phyloP scores from a whole-genome alignment of 352 stramenopile species.

The Globisporangium mamillatum region DNA sequence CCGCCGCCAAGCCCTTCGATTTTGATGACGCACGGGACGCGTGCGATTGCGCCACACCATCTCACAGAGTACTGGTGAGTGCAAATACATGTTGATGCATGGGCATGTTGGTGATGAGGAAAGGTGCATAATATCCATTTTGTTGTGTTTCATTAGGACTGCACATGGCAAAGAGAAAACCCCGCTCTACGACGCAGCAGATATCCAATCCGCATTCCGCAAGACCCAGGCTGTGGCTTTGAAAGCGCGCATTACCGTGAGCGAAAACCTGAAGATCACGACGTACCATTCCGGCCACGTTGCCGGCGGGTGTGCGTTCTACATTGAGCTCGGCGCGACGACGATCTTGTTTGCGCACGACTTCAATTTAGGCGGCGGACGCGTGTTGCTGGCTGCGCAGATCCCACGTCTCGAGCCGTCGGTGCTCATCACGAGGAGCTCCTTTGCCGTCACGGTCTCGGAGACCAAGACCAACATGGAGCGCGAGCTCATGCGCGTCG shows the following conservation, averaged over 20 bases:
- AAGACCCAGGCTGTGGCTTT: slow-evolving; percentile 47
- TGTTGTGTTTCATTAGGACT: slow-evolving; percentile 27
- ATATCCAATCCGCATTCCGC: slow-evolving; percentile 53
- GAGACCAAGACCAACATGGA: slow-evolving; percentile 82
- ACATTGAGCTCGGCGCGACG: slow-evolving; percentile 72
- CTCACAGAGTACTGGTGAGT: slow-evolving; percentile 74
- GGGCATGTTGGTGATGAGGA: not conserved
- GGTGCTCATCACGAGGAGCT: slow-evolving; percentile 61
- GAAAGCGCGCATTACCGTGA: slow-evolving; percentile 56
- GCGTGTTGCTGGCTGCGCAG: slow-evolving; percentile 63
- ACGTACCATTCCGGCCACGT: slow-evolving; percentile 82
- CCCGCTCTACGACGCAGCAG: slow-evolving; percentile 48
- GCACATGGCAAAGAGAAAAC: slow-evolving; percentile 45
- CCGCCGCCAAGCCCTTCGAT: slow-evolving; percentile 30
- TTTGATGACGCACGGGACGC: slow-evolving; percentile 75
- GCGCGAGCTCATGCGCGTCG: slow-evolving; percentile 72
- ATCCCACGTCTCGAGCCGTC: slow-evolving; percentile 64
- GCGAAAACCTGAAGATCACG: slow-evolving; percentile 69
- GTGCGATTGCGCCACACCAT: slow-evolving; percentile 66
- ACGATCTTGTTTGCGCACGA: slow-evolving; percentile 74
- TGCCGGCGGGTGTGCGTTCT: slow-evolving; percentile 69
- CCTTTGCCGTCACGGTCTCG: slow-evolving; percentile 80
- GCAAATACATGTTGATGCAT: not conserved
- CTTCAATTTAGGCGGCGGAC: slow-evolving; percentile 73
- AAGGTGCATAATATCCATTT: not conserved